Conservation (phyloP, 148 eudicot genomes). For the Rheum nobile region DNA sequence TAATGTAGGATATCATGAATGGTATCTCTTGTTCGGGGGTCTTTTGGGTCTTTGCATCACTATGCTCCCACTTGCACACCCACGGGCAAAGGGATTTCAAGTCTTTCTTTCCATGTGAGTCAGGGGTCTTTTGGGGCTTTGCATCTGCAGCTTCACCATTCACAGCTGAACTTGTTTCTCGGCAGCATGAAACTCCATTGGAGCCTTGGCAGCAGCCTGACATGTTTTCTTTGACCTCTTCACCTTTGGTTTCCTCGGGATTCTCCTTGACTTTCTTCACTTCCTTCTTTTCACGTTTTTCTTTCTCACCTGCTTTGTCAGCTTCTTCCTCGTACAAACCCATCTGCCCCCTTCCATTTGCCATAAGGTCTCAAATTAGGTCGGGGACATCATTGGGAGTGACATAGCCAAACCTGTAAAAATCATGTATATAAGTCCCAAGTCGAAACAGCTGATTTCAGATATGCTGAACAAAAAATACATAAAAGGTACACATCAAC, state of each 20-base stretch:
- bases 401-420: conserved; percentile 89
- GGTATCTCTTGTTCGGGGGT: too few species aligned
- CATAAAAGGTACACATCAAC: not conserved
- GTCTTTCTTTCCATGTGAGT: conserved; percentile 20
- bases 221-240: conserved; percentile 23
- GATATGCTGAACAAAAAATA: not conserved
- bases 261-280: conserved; percentile 18
- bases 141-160: conserved; percentile 34
- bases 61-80: conserved; percentile 63
- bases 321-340: conserved; percentile 35
- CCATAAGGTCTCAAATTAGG: conserved; percentile 14
- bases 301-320: conserved; percentile 30
- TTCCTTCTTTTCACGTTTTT: conserved; percentile 26
- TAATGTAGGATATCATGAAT: too few species aligned
- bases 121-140: conserved; percentile 12
- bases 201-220: conserved; percentile 77
- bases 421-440: not conserved
- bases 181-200: conserved; percentile 59
- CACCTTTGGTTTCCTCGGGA: conserved; percentile 19
- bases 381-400: conserved; percentile 75
- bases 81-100: conserved; percentile 24
- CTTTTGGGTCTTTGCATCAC: too few species aligned
- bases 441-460: not conserved
- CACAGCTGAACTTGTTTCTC: conserved; percentile 29
- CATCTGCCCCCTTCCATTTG: conserved; percentile 78